Percentiles rank a stretch among this genome's conserved stretches.
phyloP scores from a whole-genome alignment of 495 filamentous ascomycete species.

The Tuber borchii region DNA sequence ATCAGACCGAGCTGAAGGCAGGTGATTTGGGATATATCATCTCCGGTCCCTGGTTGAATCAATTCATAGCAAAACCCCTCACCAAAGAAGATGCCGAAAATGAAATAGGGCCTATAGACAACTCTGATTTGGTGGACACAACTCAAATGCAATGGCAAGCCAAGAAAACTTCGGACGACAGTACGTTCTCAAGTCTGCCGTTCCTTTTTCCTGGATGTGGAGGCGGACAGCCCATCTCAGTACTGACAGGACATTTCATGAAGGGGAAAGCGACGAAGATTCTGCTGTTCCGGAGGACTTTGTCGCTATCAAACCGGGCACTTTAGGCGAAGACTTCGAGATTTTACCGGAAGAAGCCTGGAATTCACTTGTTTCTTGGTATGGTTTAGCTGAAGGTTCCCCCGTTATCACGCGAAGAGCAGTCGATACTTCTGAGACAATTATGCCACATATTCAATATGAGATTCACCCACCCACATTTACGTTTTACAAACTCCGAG shows the following conservation, averaged over 20 bases:
- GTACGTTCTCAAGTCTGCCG: constrained; percentile 30
- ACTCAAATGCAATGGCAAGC: constrained; percentile 24
- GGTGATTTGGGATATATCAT: constrained; percentile 71
- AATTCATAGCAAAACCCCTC: constrained; percentile 59
- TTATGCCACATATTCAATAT: constrained; percentile 56
- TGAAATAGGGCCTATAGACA: constrained; percentile 77
- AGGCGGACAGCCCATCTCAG: constrained; percentile 25
- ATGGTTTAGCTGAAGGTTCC: constrained; percentile 65
- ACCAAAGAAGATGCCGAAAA: constrained; percentile 60
- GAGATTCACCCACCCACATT: constrained; percentile 82
- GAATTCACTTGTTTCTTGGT: constrained; percentile 74
- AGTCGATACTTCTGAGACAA: constrained; percentile 62
- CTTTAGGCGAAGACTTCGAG: constrained; percentile 64
- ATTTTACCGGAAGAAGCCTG: constrained; percentile 72
- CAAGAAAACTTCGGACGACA: constrained; percentile 22
- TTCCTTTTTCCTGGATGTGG: constrained; percentile 26
- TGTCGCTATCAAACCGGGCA: constrained; percentile 68
- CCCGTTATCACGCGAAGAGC: constrained; percentile 67
- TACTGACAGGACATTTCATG: constrained; percentile 46
- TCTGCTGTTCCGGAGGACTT: constrained; percentile 50
- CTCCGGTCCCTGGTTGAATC: constrained; percentile 68
- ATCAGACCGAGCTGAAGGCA: constrained; percentile 53
- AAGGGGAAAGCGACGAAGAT: constrained; percentile 44
- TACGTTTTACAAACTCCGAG: constrained; percentile 71
- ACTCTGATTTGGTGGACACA: constrained; percentile 57